phyloP scores from a whole-genome alignment of 305 asterid species.

The Rubia tinctorum region DNA sequence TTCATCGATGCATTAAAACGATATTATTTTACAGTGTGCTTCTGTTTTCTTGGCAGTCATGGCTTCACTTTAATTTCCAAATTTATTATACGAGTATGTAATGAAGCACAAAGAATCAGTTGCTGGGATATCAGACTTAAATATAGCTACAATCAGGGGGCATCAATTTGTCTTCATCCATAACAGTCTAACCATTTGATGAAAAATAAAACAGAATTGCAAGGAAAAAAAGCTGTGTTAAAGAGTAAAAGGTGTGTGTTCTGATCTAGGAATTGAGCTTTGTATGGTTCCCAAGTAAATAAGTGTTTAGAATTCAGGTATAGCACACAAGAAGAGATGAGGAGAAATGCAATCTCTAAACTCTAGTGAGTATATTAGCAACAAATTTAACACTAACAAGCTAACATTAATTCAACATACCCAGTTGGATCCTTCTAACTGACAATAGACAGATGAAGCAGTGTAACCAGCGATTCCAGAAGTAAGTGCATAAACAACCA shows the following conservation, averaged over 20 bases:
- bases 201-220: background rate
- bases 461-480: no score
- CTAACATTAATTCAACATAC: slow-evolving; percentile 7
- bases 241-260: background rate
- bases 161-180: background rate
- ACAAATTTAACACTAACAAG: background rate
- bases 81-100: no score
- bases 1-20: no score
- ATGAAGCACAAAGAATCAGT: background rate
- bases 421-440: no score
- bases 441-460: no score
- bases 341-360: background rate
- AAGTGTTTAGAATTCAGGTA: background rate
- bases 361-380: background rate
- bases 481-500: no score
- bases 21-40: no score
- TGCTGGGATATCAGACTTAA: no score
- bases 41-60: no score
- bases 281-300: background rate
- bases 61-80: no score
- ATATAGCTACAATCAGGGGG: background rate
- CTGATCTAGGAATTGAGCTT: background rate
- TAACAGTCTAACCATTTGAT: background rate
- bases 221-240: background rate
- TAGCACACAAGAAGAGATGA: background rate